phyloP scores from a whole-genome alignment of 106 monocot genomes.

The Apostasia ramifera region DNA sequence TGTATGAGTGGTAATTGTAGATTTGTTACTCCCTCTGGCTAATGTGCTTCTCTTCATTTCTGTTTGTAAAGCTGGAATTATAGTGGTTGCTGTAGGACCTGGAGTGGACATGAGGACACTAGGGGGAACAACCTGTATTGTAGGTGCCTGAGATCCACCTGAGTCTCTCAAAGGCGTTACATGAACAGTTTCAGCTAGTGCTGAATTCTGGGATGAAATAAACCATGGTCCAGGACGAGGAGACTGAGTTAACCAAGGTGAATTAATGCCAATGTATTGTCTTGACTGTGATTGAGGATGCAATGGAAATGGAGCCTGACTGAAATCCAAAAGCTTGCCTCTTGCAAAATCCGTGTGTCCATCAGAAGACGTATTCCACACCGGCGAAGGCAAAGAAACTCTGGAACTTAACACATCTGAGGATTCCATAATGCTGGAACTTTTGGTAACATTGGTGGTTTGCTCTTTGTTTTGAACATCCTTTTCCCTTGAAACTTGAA shows the following conservation, averaged over 20 bases:
- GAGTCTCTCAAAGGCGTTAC: constrained; percentile 33
- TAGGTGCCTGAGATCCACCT: constrained; percentile 16
- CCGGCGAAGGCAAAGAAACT: not conserved
- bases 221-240: constrained; percentile 36
- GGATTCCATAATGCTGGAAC: constrained; percentile 24
- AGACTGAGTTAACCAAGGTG: constrained; percentile 32
- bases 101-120: constrained; percentile 28
- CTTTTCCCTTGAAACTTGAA: constrained; percentile 24
- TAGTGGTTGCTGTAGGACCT: constrained; percentile 13
- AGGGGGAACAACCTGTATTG: constrained; percentile 28
- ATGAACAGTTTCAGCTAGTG: constrained; percentile 37
- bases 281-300: not conserved
- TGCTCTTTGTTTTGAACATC: constrained; percentile 37
- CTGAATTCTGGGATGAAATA: constrained; percentile 28
- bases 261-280: constrained; percentile 27
- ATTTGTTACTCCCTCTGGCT: too few relatives aligned
- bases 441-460: constrained; percentile 18
- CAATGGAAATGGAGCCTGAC: constrained; percentile 18
- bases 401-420: constrained; percentile 8
- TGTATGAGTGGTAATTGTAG: too few relatives aligned
- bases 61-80: not conserved
- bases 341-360: constrained; percentile 24
- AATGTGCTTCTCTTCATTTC: too few relatives aligned
- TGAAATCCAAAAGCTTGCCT: constrained; percentile 42
- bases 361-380: constrained; percentile 6